These are phyloP conservation scores for Diversispora eburnea DNA, from an alignment of 192 early-diverging fungal species.

Conservation along the genomic window DNA sequence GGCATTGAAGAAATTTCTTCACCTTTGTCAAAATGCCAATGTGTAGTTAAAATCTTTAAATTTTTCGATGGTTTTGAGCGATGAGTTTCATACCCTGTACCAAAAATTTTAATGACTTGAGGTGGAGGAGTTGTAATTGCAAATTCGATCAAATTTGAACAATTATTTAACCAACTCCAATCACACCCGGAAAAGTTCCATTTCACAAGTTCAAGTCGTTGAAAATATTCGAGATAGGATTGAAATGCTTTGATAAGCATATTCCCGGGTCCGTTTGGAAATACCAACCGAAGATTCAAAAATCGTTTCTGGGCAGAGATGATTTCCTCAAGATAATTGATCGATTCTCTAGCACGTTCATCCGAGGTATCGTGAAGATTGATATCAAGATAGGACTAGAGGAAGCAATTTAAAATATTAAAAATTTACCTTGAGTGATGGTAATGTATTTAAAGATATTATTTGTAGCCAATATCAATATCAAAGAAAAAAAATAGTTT, in stretches of 20 bases:
- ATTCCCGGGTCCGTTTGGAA: constrained; percentile 22
- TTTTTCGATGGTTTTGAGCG: constrained; percentile 19
- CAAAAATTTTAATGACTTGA: background rate
- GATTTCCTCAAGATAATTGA: background rate
- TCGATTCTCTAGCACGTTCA: background rate
- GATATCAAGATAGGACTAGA: constrained; percentile 23
- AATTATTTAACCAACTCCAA: background rate
- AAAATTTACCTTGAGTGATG: constrained; percentile 4
- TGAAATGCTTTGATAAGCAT: constrained; percentile 12
- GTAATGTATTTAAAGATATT: background rate
- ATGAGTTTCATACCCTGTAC: background rate
- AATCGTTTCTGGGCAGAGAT: constrained; percentile 2
- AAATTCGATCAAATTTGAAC: constrained; percentile 24
- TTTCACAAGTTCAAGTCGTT: constrained; percentile 27
- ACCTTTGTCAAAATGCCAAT: constrained; percentile 22
- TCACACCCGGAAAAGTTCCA: constrained; percentile 14
- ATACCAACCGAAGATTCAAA: constrained; percentile 24
- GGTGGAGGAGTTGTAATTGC: constrained; percentile 12
- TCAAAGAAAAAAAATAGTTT: no score
- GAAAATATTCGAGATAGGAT: constrained; percentile 2
- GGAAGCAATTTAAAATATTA: background rate
- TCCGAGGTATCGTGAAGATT: constrained; percentile 16
- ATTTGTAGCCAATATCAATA: background rate
- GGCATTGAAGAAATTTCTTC: constrained; percentile 13
- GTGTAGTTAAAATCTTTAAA: constrained; percentile 17